phyloP scores from a whole-genome alignment of 345 rosid species.

The Brassica rapa region DNA sequence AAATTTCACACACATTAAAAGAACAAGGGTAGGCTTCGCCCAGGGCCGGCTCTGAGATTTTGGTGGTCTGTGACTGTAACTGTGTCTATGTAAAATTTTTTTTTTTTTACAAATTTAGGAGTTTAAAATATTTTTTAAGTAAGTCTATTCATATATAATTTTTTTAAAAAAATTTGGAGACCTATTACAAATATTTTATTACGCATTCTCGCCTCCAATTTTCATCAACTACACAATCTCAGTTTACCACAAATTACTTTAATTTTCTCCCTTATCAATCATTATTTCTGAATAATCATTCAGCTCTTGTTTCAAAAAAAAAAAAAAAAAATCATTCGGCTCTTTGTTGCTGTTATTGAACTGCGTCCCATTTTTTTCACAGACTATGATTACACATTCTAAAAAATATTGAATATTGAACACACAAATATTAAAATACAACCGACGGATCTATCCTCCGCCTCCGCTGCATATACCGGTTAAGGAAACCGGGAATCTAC shows the following conservation, averaged over 20 bases:
- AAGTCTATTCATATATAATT: no score
- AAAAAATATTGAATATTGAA: neutral
- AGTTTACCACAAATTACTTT: neutral
- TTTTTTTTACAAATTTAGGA: no score
- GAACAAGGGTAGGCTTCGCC: no score
- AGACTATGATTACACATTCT: neutral
- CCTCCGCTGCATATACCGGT: conserved; percentile 78
- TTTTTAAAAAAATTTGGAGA: no score
- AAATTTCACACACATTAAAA: no score
- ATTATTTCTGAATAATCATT: neutral
- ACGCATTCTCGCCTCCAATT: no score
- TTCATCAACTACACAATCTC: neutral
- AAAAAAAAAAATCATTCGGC: neutral
- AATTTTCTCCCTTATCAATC: neutral
- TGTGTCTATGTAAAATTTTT: no score
- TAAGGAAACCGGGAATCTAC: conserved; percentile 74
- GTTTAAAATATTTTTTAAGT: no score
- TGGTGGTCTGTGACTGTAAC: no score
- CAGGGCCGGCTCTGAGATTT: no score
- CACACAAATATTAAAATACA: neutral
- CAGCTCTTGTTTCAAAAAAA: no score
- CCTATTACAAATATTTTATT: no score
- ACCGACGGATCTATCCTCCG: conserved; percentile 32
- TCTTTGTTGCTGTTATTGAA: neutral
- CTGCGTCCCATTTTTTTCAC: neutral